Conservation (phyloP, 176 grass and related monocot species). For the Carex kokanica region DNA sequence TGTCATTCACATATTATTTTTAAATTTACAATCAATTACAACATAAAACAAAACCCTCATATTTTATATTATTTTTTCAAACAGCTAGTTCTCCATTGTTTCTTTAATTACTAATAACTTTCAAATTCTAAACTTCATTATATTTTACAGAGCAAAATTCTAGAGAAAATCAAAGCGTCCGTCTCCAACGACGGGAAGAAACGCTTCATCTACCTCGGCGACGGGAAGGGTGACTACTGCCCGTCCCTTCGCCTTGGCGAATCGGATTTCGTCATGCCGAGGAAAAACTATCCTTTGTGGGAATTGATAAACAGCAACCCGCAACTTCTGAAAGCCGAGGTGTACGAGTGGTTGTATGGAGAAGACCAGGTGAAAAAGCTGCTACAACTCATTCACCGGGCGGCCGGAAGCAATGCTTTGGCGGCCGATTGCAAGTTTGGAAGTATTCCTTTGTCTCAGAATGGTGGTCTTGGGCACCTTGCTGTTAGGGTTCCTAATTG, state of each 20-base stretch:
- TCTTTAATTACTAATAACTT: not conserved
- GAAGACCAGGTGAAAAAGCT: conserved; percentile 52
- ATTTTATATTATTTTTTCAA: not conserved
- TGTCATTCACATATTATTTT: not conserved
- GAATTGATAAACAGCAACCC: conserved; percentile 53
- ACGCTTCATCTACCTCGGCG: conserved; percentile 69
- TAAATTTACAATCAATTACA: not conserved
- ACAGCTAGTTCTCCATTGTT: not conserved
- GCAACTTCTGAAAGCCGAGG: conserved; percentile 48
- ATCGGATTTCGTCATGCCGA: conserved; percentile 73
- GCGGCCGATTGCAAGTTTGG: conserved; percentile 58
- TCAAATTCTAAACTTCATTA: not conserved
- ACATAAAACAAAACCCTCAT: not conserved
- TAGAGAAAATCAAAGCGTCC: conserved; percentile 46
- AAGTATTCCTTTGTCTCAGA: conserved; percentile 33
- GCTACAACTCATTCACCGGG: conserved; percentile 44
- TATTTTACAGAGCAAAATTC: conserved; percentile 17
- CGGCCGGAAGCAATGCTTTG: not conserved
- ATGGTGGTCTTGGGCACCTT: conserved; percentile 38
- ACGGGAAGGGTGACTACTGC: conserved; percentile 83
- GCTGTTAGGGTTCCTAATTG: conserved; percentile 66
- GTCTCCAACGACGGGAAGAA: conserved; percentile 26
- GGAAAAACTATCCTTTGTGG: conserved; percentile 69
- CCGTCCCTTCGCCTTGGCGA: conserved; percentile 47
- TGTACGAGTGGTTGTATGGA: conserved; percentile 67